Evolutionary conservation across 345 rosid species (phyloP).

Genomic region (Euphorbia lathyris): DNA sequence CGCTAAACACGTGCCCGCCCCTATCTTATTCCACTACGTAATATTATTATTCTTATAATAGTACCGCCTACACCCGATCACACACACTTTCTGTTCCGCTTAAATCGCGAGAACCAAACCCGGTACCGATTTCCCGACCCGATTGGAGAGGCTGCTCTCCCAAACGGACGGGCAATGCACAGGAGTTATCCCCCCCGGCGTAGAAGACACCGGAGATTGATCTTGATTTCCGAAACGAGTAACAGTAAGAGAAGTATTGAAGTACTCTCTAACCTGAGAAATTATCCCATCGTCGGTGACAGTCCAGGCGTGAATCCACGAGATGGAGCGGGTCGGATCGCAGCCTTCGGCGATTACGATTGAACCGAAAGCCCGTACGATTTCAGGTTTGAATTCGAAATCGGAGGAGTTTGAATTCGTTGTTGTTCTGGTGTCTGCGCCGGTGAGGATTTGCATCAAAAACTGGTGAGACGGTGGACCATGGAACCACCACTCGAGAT

Average conservation of each 20-base stretch:
- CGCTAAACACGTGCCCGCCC: constrained; percentile 17
- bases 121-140: constrained; percentile 81
- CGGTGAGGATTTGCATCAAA: constrained; percentile 96
- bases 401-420: neutral
- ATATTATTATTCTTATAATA: constrained; percentile 14
- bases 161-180: constrained; percentile 67
- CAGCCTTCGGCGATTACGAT: constrained; percentile 85
- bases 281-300: constrained; percentile 84
- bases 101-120: constrained; percentile 83
- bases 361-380: constrained; percentile 54
- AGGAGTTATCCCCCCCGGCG: constrained; percentile 39
- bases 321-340: constrained; percentile 46
- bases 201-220: constrained; percentile 15
- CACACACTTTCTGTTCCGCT: neutral
- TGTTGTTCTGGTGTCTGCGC: constrained; percentile 30
- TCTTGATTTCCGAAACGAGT: constrained; percentile 54
- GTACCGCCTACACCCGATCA: constrained; percentile 28
- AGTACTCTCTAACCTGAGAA: constrained; percentile 88
- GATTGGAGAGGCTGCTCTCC: constrained; percentile 79
- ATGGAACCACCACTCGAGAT: constrained; percentile 99
- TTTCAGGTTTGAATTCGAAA: constrained; percentile 52
- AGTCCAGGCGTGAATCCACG: constrained; percentile 99
- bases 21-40: constrained; percentile 12
- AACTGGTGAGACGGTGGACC: constrained; percentile 98
- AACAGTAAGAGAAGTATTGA: constrained; percentile 88